A percentile compares a stretch with the other conserved stretches of the same genome.
phyloP scores from a whole-genome alignment of 768 basidiomycete species.

The Guyanaporus albipodus region DNA sequence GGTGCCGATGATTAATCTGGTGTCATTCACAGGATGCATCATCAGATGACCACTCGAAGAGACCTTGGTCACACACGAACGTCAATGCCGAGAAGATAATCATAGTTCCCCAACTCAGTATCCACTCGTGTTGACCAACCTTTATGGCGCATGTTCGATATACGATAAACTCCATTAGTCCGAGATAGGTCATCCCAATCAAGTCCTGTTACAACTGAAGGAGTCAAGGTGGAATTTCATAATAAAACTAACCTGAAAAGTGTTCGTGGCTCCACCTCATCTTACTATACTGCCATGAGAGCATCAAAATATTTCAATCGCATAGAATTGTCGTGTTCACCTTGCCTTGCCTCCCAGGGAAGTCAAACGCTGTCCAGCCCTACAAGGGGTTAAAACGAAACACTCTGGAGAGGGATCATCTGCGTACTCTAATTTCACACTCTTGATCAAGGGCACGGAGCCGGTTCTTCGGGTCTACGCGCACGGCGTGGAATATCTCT shows the following conservation, averaged over 20 bases:
- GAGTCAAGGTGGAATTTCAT: background rate
- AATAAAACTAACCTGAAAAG: slow-evolving; percentile 58
- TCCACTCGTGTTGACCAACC: slow-evolving; percentile 84
- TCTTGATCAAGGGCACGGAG: slow-evolving; percentile 53
- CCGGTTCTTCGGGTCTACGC: slow-evolving; percentile 67
- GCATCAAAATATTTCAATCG: background rate
- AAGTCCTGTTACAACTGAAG: slow-evolving; percentile 46
- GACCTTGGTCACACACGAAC: slow-evolving; percentile 36
- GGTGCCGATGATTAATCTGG: slow-evolving; percentile 82
- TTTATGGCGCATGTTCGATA: slow-evolving; percentile 60
- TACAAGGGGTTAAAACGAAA: slow-evolving; percentile 25
- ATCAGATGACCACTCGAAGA: background rate
- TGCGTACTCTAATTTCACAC: slow-evolving; percentile 62
- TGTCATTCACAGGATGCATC: slow-evolving; percentile 8
- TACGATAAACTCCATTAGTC: slow-evolving; percentile 65
- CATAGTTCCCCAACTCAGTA: slow-evolving; percentile 82
- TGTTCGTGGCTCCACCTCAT: slow-evolving; percentile 75
- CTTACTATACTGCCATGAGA: slow-evolving; percentile 54
- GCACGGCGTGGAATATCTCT: slow-evolving; percentile 67
- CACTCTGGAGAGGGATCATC: background rate
- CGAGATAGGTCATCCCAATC: slow-evolving; percentile 77
- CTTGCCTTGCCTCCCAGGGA: slow-evolving; percentile 69
- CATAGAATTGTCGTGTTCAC: slow-evolving; percentile 36
- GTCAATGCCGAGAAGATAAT: slow-evolving; percentile 74
- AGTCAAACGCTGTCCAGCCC: slow-evolving; percentile 89